phyloP scores from a whole-genome alignment of 805 yeast species.

The Komagataella pseudopastoris region DNA sequence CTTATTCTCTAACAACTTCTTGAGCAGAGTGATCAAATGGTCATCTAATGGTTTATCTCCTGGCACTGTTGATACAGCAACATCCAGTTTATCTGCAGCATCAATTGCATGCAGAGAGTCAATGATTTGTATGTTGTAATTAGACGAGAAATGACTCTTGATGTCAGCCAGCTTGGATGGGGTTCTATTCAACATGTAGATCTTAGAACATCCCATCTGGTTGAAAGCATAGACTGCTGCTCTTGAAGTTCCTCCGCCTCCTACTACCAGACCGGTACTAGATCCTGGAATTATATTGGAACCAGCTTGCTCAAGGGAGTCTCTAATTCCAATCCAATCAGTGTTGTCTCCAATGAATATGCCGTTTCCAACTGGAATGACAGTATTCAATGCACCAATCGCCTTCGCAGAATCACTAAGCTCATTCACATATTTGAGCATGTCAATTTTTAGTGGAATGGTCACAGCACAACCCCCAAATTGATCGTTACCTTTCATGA shows the following conservation, averaged over 20 bases:
- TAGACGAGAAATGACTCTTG: conserved; percentile 43
- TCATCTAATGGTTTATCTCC: conserved; percentile 61
- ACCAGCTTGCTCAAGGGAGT: conserved; percentile 53
- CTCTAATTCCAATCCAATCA: conserved; percentile 83
- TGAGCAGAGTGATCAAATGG: conserved; percentile 31
- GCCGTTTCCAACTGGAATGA: conserved; percentile 40
- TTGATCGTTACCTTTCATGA: conserved; percentile 28
- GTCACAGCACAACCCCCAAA: conserved; percentile 96
- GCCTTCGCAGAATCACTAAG: conserved; percentile 61
- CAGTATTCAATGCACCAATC: conserved; percentile 95
- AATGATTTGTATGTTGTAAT: conserved; percentile 45
- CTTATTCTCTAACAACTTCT: conserved; percentile 30
- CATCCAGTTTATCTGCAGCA: conserved; percentile 31
- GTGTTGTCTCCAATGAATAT: conserved; percentile 76
- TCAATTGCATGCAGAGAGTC: conserved; percentile 32
- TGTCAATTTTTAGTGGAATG: conserved; percentile 80
- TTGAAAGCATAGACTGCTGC: conserved; percentile 86
- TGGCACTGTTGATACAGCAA: conserved; percentile 73
- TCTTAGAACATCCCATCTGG: conserved; percentile 60
- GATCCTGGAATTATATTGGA: conserved; percentile 27
- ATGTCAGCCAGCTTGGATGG: conserved; percentile 46
- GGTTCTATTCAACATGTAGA: conserved; percentile 77
- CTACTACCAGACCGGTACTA: conserved; percentile 60
- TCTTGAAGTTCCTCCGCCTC: conserved; percentile 96
- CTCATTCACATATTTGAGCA: conserved; percentile 50